Base-by-base conservation (phyloP, 495 filamentous ascomycete genomes). In the Tuber melanosporum region DNA sequence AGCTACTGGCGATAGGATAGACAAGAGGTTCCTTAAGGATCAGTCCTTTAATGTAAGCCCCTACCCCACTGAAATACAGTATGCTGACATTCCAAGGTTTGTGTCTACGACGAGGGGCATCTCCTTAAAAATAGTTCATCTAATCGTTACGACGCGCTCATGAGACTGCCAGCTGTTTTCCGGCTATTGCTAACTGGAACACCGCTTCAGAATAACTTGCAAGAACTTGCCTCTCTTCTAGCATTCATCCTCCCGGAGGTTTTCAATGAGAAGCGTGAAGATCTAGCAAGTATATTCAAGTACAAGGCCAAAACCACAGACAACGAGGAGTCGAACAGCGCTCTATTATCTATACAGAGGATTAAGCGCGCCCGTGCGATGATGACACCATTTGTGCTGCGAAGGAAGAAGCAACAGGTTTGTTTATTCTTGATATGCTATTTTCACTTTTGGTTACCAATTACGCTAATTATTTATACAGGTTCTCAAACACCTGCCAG, bases 51-150 rank as follows among this genome's bases (percentile, higher is more conserved):
- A 86, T 73, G 87, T 88, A 82, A 82, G 84, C 76, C 10, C 19
- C 12, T 20, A 12, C 41, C 36, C 36, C n/a, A 5, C 49, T 70
- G 10, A 45, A 39, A 41, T 15, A 49, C 36, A 5, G 9, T 15
- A 39, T 73, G 12, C 19, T 49, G 36, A 49, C 72, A 39, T 9
- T 89, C 90, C 43, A 86, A 88, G 78, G 90, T 90, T 14, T 94
- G 92, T 77, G 90, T 97, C 17, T 98, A 92, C 81, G 95, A 98
- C 83, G 95, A 98, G 84, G 95, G 94, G 1, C 95, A 99, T 84
- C 89, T 91, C 74, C 85, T 99, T 79, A 96, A 96, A 86, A 98
- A 97, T 81, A 89, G 90, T 42, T 89, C 90, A 22, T 95, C 94
- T 0, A 88, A 91, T 20, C 86, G 92, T 3, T 98, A 98, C 81